Evolutionary conservation across 768 basidiomycete species (phyloP).

Genomic region (Pluteus cervinus): DNA sequence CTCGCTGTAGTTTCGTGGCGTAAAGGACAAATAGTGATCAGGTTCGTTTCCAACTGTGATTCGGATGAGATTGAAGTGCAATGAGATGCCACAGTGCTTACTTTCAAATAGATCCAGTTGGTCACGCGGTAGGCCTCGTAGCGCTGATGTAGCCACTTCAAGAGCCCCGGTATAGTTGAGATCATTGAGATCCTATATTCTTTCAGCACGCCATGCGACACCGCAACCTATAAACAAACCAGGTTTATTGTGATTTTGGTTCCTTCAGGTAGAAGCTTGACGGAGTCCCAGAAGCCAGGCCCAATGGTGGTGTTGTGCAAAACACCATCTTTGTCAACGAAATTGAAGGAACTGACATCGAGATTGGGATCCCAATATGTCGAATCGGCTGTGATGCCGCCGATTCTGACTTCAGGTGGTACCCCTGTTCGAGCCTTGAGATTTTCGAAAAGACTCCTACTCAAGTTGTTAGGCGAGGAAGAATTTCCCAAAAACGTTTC

Average conservation of each 20-base stretch:
- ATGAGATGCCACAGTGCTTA: conserved; percentile 11
- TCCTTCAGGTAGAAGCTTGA: conserved; percentile 36
- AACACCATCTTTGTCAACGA: conserved; percentile 34
- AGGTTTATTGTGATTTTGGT: conserved; percentile 42
- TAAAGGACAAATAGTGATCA: conserved; percentile 40
- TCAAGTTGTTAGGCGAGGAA: conserved; percentile 35
- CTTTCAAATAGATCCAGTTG: conserved; percentile 42
- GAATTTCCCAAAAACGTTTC: conserved; percentile 43
- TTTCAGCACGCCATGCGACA: background rate
- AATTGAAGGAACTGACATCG: conserved; percentile 34
- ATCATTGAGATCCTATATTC: conserved; percentile 36
- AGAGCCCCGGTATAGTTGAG: conserved; percentile 36
- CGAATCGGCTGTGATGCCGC: conserved; percentile 50
- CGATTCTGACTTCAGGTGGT: conserved; percentile 42
- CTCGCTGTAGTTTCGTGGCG: conserved; percentile 35
- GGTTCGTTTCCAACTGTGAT: conserved; percentile 47
- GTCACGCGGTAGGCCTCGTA: conserved; percentile 26
- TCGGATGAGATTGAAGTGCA: background rate
- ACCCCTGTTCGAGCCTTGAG: conserved; percentile 37
- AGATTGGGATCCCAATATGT: conserved; percentile 41
- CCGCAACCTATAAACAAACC: conserved; percentile 17
- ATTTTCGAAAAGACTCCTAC: conserved; percentile 38
- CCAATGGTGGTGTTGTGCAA: conserved; percentile 48
- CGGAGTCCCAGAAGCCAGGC: conserved; percentile 42
- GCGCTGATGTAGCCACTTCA: conserved; percentile 35